Evolutionary conservation across 371 early-diverging fungal genomes (phyloP).

Genomic region (Mortierella sp.): DNA sequence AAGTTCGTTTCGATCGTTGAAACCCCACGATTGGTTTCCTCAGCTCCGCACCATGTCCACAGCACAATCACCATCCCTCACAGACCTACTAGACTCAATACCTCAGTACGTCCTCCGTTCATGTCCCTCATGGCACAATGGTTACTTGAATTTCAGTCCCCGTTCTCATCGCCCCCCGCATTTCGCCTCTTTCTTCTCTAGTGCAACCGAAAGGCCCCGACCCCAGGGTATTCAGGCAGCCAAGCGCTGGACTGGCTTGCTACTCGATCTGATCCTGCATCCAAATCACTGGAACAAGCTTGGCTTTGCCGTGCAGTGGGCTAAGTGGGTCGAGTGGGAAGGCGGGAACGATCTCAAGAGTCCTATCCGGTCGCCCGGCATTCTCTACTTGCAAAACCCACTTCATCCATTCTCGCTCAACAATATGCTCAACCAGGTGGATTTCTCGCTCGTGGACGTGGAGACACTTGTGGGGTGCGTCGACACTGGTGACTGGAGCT

Average conservation of each 20-base stretch:
- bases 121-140: not conserved
- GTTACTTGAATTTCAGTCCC: not conserved
- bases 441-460: constrained; percentile 31
- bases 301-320: constrained; percentile 48
- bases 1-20: no score
- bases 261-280: constrained; percentile 39
- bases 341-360: constrained; percentile 39
- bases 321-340: constrained; percentile 54
- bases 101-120: constrained; percentile 31
- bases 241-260: constrained; percentile 24
- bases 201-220: constrained; percentile 21
- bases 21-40: no score
- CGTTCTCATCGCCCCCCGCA: not conserved
- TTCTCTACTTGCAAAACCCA: constrained; percentile 45
- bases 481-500: constrained; percentile 48
- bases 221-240: constrained; percentile 29
- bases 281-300: constrained; percentile 45
- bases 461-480: constrained; percentile 46
- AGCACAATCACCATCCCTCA: constrained; percentile 36
- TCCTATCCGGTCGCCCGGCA: constrained; percentile 32
- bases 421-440: constrained; percentile 30
- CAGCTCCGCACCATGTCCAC: constrained; percentile 49
- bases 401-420: constrained; percentile 39
- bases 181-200: constrained; percentile 5
- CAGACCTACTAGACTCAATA: constrained; percentile 44